Evolutionary conservation across 2,329 filamentous ascomycete species (phyloP), one percentile per base, ranked within the genome.

Genomic region (Penicillium sp.): DNA sequence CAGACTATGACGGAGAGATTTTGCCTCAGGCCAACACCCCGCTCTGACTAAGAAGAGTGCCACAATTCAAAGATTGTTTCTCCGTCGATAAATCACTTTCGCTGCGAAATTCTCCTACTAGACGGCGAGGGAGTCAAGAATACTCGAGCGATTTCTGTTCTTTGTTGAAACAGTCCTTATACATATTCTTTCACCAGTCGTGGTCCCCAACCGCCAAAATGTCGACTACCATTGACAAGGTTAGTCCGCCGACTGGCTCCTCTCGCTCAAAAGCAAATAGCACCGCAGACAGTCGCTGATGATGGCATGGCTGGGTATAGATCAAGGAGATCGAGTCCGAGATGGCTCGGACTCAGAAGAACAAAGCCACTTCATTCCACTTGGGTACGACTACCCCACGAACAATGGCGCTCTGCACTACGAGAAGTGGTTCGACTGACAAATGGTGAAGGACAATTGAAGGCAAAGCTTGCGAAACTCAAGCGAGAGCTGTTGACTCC

Each of bases 151-250:
- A 58, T 58, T 16, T 40, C 18, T 49, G 33, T 53, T 40, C 58
- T 57, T 43, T 41, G 39, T 50, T 37, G 51, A 43, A 36, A 31
- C 39, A 46, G 22, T 19, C 52, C 19, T 54, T 39, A 37, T 60
- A 54, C 55, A 56, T 57, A 56, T 31, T 24, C 33, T n/a, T 33
- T 22, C 51, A 49, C 56, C 50, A 53, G 27, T 57, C 60, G 58
- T 56, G 58, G 56, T 56, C 52, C 62, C 51, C 52, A 60, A 56
- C 63, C 70, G 75, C 75, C 82, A 90, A 78, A 72, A 98, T 98
- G 95, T 85, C 94, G 84, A 98, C 94, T 61, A 98, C 94, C 43
- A 92, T 97, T 76, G 94, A 98, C 72, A 98, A 98, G 89, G 92
- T 91, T 75, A 88, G 91, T 90, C 74, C 68, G 84, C 71, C 39